These are phyloP conservation scores for Grammothele lineata DNA, from an alignment of 768 basidiomycete genomes.

Conservation along the genomic window DNA sequence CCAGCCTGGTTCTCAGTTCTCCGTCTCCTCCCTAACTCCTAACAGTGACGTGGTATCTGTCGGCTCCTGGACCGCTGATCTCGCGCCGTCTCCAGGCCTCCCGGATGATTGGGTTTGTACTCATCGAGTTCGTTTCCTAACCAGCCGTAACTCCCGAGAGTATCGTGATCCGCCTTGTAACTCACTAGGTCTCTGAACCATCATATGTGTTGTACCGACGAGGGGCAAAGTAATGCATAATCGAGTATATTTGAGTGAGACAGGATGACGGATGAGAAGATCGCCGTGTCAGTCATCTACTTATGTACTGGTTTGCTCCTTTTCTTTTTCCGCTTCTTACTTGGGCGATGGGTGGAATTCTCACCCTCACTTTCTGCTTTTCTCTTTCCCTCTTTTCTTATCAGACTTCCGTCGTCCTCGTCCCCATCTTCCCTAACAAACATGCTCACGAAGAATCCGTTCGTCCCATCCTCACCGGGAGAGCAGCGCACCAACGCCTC, in stretches of 20 bases:
- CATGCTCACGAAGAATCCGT: constrained; percentile 98
- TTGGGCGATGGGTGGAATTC: background rate
- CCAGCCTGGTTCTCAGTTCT: background rate
- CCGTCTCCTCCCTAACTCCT: constrained; percentile 1
- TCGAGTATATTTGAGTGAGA: too few relatives aligned
- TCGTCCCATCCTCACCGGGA: constrained; percentile 82
- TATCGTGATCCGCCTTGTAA: constrained; percentile 2
- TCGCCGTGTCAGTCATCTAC: too few relatives aligned
- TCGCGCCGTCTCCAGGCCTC: background rate
- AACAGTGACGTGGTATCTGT: constrained; percentile 1
- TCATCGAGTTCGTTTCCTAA: constrained; percentile 8
- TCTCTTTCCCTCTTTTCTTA: constrained; percentile 14
- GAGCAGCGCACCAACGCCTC: constrained; percentile 65
- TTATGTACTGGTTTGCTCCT: constrained; percentile 10
- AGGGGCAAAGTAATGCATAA: too few relatives aligned
- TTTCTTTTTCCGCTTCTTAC: constrained; percentile 26
- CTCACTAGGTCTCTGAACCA: constrained; percentile 13
- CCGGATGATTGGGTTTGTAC: constrained; percentile 14
- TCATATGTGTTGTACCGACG: constrained; percentile 8
- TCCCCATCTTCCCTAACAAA: constrained; percentile 44
- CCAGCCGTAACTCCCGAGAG: background rate
- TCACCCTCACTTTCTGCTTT: background rate
- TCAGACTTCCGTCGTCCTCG: background rate
- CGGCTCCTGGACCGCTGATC: background rate
- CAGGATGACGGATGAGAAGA: background rate